A percentile compares a stretch with the other conserved stretches of the same genome.
Evolutionary conservation across 164 flowering plant genomes (phyloP).

Genomic region (Macadamia tetraphylla): DNA sequence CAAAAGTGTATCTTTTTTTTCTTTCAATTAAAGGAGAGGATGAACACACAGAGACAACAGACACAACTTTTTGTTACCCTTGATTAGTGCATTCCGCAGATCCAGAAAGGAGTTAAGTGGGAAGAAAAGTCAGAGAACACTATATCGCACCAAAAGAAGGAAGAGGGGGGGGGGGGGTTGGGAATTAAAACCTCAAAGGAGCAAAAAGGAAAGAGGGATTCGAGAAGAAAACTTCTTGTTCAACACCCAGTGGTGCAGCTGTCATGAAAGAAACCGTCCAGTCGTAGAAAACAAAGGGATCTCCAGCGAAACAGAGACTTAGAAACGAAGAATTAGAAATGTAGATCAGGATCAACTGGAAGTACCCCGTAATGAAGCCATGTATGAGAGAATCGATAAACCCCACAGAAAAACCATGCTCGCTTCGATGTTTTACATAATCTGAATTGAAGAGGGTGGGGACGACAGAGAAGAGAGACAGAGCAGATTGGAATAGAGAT

Average conservation of each 20-base stretch:
- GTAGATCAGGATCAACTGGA: slow-evolving; percentile 19
- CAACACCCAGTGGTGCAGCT: slow-evolving; percentile 69
- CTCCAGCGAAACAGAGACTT: slow-evolving; percentile 38
- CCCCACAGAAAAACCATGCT: too few relatives aligned
- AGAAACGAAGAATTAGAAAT: slow-evolving; percentile 21
- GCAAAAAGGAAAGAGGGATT: background rate
- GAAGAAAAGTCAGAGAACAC: background rate
- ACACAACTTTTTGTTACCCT: background rate
- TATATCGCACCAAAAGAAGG: too few relatives aligned
- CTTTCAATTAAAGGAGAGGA: background rate
- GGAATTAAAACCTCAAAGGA: background rate
- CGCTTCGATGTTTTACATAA: too few relatives aligned
- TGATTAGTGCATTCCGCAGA: slow-evolving; percentile 1
- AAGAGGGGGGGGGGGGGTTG: too few relatives aligned
- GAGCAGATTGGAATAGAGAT: too few relatives aligned
- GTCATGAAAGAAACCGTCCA: slow-evolving; percentile 58
- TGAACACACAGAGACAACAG: background rate
- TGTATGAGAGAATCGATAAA: background rate
- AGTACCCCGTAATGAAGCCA: slow-evolving; percentile 21
- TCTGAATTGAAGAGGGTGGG: too few relatives aligned
- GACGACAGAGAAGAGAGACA: too few relatives aligned
- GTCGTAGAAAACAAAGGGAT: slow-evolving; percentile 41
- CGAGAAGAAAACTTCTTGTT: slow-evolving; percentile 51
- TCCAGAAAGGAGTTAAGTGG: background rate
- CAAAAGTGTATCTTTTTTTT: background rate